Evolutionary conservation across 2,329 filamentous ascomycete species (phyloP).

Genomic region (Nannizziopsis arthrosporioides): DNA sequence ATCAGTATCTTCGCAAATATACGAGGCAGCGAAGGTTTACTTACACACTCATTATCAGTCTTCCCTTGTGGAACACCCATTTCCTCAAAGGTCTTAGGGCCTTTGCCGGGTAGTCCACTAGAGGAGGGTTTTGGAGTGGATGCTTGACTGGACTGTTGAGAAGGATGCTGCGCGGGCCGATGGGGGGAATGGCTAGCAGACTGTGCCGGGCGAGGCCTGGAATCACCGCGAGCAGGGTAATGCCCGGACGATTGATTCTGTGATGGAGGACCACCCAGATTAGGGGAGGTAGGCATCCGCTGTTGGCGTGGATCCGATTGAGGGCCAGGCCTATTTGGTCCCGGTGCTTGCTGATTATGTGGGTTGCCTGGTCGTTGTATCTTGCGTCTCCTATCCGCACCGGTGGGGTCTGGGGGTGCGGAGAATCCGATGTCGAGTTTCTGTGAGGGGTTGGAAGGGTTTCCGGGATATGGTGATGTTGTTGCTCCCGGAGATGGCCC

Average conservation of each 20-base stretch:
- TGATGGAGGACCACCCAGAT: constrained; percentile 16
- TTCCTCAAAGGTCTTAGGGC: constrained; percentile 91
- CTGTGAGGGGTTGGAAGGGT: constrained; percentile 22
- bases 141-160: background rate
- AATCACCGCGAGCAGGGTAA: constrained; percentile 13
- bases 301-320: constrained; percentile 5
- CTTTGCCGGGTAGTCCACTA: constrained; percentile 48
- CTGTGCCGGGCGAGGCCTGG: constrained; percentile 9
- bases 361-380: constrained; percentile 28
- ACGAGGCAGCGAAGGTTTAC: constrained; percentile 20
- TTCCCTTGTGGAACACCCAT: constrained; percentile 88
- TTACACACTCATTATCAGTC: constrained; percentile 82
- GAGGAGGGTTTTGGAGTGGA: constrained; percentile 16
- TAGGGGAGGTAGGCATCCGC: constrained; percentile 26
- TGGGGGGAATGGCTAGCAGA: constrained; percentile 22
- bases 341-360: background rate
- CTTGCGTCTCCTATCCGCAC: constrained; percentile 29
- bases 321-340: constrained; percentile 18
- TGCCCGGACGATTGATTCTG: constrained; percentile 2
- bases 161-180: constrained; percentile 7
- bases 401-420: constrained; percentile 33
- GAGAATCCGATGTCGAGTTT: constrained; percentile 38
- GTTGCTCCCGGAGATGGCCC: constrained; percentile 23
- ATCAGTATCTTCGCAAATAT: constrained; percentile 3
- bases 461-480: constrained; percentile 16